Evolutionary conservation across 768 basidiomycete species (phyloP).

Genomic region (Amanita phalloides): DNA sequence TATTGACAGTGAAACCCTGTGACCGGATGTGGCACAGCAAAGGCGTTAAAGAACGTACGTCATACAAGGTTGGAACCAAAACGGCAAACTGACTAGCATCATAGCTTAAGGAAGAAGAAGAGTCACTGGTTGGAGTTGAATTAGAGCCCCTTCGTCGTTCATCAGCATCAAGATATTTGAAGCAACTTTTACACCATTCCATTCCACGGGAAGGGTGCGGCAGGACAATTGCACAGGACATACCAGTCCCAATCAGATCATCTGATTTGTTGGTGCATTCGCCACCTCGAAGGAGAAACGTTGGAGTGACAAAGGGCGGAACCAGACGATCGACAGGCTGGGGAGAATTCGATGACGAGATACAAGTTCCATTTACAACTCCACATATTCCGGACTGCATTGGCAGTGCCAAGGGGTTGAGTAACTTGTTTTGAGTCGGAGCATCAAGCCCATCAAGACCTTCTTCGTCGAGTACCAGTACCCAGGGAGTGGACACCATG

Average conservation of each 20-base stretch:
- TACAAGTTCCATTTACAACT: constrained; percentile 17
- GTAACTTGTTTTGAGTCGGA: constrained; percentile 24
- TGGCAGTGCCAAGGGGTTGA: constrained; percentile 25
- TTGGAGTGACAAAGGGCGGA: constrained; percentile 50
- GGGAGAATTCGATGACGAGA: constrained; percentile 18
- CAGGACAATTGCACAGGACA: not conserved
- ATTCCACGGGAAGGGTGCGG: not conserved
- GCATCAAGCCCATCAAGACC: constrained; percentile 27
- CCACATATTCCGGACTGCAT: constrained; percentile 15
- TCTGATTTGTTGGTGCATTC: not conserved
- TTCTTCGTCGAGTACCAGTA: constrained; percentile 39
- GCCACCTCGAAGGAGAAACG: constrained; percentile 12
- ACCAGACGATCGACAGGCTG: constrained; percentile 38
- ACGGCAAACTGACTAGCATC: constrained; percentile 20
- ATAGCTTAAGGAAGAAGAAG: not conserved
- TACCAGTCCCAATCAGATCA: too few relatives aligned
- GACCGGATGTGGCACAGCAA: constrained; percentile 24
- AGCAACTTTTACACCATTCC: not conserved
- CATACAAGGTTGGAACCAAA: constrained; percentile 21
- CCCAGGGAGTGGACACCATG: constrained; percentile 34
- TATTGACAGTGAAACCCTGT: constrained; percentile 17
- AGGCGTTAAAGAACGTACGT: constrained; percentile 21
- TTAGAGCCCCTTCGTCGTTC: not conserved
- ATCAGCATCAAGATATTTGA: not conserved
- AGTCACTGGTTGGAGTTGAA: not conserved